Evolutionary conservation across 2,329 filamentous ascomycete species (phyloP).

Genomic region (Monosporascus ibericus): DNA sequence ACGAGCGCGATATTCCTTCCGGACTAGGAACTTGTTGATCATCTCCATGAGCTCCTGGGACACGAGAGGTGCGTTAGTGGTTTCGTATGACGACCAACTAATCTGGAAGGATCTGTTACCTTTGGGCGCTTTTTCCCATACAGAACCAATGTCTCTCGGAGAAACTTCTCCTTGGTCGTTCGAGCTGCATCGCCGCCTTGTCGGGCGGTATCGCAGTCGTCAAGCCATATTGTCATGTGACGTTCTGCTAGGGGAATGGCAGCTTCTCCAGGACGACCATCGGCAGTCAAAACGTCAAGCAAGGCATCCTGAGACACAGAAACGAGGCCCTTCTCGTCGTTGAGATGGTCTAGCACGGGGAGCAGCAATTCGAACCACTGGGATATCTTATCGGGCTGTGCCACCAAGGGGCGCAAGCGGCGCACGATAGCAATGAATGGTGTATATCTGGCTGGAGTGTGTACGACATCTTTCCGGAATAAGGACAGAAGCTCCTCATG

Average conservation of each 20-base stretch:
- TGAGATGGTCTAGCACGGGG: conserved; percentile 48
- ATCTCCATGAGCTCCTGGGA: conserved; percentile 58
- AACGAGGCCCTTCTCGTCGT: conserved; percentile 57
- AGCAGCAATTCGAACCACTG: conserved; percentile 67
- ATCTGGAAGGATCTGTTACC: conserved; percentile 24
- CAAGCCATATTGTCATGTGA: conserved; percentile 52
- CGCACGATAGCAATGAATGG: conserved; percentile 65
- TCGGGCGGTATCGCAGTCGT: conserved; percentile 32
- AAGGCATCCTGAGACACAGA: conserved; percentile 60
- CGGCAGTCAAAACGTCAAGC: conserved; percentile 57
- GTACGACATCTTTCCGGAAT: conserved; percentile 58
- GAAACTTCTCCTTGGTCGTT: conserved; percentile 43
- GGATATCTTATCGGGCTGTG: conserved; percentile 54
- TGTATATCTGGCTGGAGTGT: conserved; percentile 49
- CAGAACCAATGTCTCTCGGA: conserved; percentile 46
- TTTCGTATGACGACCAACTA: conserved; percentile 3
- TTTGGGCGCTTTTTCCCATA: conserved; percentile 66
- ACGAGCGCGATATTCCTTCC: conserved; percentile 56
- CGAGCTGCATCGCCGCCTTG: conserved; percentile 29
- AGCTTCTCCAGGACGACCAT: conserved; percentile 48
- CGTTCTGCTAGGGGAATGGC: conserved; percentile 37
- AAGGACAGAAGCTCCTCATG: conserved; percentile 66
- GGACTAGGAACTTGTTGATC: conserved; percentile 60
- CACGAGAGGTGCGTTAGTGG: conserved; percentile 15
- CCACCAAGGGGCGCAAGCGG: conserved; percentile 57